Conservation (phyloP, 148 eudicot species). For the Dysphania ambrosioides region DNA sequence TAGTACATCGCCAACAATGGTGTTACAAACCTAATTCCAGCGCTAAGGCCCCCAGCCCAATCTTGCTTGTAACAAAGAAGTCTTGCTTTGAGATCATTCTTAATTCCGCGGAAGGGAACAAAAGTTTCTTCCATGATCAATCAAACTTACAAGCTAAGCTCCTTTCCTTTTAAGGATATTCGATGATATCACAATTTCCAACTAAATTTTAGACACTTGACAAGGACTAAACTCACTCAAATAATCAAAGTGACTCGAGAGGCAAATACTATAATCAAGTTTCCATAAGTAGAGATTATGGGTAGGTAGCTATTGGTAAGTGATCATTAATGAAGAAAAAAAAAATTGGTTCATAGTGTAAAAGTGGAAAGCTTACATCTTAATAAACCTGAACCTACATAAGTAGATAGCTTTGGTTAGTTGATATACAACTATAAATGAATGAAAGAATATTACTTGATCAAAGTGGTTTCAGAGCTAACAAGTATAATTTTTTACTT, state of each 20-base stretch:
- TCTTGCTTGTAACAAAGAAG: conserved; percentile 92
- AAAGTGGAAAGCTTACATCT: conserved; percentile 39
- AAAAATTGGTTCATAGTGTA: conserved; percentile 30
- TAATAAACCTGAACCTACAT: conserved; percentile 22
- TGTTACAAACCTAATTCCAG: conserved; percentile 77
- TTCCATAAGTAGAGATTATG: conserved; percentile 30
- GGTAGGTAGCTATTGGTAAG: conserved; percentile 32
- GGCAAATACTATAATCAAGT: conserved; percentile 41
- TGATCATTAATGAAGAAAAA: conserved; percentile 16
- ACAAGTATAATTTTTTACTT: conserved; percentile 40
- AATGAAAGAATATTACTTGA: conserved; percentile 57
- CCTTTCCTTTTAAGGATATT: conserved; percentile 27
- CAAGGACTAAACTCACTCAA: conserved; percentile 26
- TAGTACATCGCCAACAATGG: not conserved
- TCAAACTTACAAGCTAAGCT: conserved; percentile 12
- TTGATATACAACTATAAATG: conserved; percentile 25
- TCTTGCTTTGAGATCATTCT: conserved; percentile 86
- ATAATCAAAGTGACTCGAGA: conserved; percentile 59
- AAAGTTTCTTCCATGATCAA: conserved; percentile 88
- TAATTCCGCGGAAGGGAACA: conserved; percentile 91
- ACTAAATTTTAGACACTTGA: conserved; percentile 15
- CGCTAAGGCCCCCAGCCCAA: conserved; percentile 85
- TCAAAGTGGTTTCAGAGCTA: conserved; percentile 31
- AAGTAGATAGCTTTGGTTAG: conserved; percentile 21
- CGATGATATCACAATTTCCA: conserved; percentile 2